Evolutionary conservation across 1,139 yeast species (phyloP), one percentile per base, ranked within the genome.

Genomic region (Taiozyma sp.): DNA sequence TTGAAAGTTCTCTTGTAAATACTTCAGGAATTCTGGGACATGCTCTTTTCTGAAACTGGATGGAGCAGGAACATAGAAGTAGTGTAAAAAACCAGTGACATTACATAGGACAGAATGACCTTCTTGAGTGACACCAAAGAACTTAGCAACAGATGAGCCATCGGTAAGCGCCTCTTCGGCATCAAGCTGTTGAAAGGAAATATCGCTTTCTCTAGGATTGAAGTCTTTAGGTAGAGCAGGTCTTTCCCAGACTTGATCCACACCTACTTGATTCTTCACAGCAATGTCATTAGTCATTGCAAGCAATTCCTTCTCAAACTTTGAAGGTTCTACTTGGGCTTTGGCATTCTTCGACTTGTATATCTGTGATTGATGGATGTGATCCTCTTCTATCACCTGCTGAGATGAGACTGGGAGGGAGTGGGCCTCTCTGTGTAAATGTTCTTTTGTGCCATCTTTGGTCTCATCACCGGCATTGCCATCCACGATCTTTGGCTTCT

Each of bases 21-120:
- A 74, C 22, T 68, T 64, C 5, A 72, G 69, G 56, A 89, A 80
- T 6, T 69, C 69, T 0, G 66, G 60, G 48, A 85, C 65, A 55
- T 82, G 83, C 43, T 75, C 77, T 49, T 76, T 74, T 49, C 79
- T 74, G 61, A 89, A 86, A 4, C 89, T 88, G 50, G 79, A 74
- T 1, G 99, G 99, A 8, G 90, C 95, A 0, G 97, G 97, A 3
- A 88, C 95, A 61, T 89, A 95, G 55, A 95, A 79, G 66, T 95
- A 95, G 65, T 95, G 99, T 52, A 80, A 68, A 64, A 95, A 95
- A 10, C 96, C 97, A 3, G 86, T 80, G 21, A 95, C 95, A 59
- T 85, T 89, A 71, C 98, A 91, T 55, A 91, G 74, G 22, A 95
- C 89, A 0, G 98, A 88, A 63, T 89, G 73, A 5, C 99, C 99